Evolutionary conservation across 352 stramenopile genomes (phyloP).

Genomic region (Phytophthora crassamura): DNA sequence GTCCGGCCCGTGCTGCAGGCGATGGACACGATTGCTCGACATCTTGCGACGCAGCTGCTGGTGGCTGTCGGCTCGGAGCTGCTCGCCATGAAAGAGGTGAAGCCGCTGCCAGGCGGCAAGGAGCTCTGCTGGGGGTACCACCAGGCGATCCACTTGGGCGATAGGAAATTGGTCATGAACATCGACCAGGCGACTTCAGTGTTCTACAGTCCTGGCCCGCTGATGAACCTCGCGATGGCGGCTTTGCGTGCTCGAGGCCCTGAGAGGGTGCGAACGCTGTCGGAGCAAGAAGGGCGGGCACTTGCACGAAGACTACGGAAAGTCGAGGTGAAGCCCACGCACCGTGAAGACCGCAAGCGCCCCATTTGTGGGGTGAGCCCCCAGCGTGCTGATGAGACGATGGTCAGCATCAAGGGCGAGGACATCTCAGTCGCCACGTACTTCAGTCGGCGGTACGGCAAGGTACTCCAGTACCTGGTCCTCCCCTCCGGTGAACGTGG

Average conservation of each 20-base stretch:
- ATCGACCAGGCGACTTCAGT: conserved; percentile 62
- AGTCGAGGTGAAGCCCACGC: conserved; percentile 47
- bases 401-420: conserved; percentile 51
- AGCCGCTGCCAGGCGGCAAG: conserved; percentile 54
- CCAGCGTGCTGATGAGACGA: conserved; percentile 37
- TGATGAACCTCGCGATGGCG: conserved; percentile 49
- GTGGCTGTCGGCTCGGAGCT: conserved; percentile 65
- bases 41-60: conserved; percentile 47
- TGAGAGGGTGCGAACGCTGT: conserved; percentile 34
- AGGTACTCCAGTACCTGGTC: conserved; percentile 46
- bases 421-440: conserved; percentile 55
- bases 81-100: conserved; percentile 57
- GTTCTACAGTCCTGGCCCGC: conserved; percentile 49
- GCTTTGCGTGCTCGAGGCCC: conserved; percentile 28
- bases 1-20: conserved; percentile 56
- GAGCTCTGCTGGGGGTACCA: conserved; percentile 73
- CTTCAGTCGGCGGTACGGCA: conserved; percentile 49
- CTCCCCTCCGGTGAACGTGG: conserved; percentile 71
- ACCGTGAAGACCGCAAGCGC: conserved; percentile 54
- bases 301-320: conserved; percentile 45
- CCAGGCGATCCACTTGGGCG: conserved; percentile 52
- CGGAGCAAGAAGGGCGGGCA: conserved; percentile 30
- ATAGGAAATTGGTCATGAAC: conserved; percentile 59
- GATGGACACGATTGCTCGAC: conserved; percentile 54
- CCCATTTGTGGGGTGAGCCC: conserved; percentile 53